Conservation (phyloP, 176 grass and related monocot species). For the Avena insularis region DNA sequence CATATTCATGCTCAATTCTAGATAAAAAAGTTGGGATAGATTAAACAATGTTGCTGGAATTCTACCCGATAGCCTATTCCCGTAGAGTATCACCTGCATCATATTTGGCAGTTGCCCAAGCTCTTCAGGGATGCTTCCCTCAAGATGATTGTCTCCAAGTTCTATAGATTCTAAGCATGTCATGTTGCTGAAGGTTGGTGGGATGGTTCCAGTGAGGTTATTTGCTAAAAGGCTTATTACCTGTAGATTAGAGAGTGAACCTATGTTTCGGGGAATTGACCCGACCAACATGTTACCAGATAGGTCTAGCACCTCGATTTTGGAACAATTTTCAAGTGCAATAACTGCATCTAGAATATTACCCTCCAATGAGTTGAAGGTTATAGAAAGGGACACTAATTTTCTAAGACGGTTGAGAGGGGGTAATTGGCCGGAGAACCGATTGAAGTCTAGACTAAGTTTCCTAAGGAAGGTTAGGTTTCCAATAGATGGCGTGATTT, state of each 20-base stretch:
- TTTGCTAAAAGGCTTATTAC: fast-evolving
- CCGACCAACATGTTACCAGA: not conserved
- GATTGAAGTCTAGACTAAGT: not conserved
- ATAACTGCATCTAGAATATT: not conserved
- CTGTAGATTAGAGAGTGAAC: not conserved
- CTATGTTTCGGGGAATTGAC: not conserved
- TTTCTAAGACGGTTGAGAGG: not conserved
- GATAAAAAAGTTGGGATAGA: not conserved
- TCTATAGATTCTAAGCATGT: not conserved
- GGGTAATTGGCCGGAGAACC: not conserved
- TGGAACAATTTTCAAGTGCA: not conserved
- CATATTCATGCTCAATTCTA: not conserved
- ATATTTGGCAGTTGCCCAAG: not conserved
- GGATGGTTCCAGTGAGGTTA: not conserved
- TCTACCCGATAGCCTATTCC: not conserved
- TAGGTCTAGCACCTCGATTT: not conserved
- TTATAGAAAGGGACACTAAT: not conserved
- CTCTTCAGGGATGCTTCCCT: not conserved
- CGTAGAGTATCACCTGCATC: fast-evolving
- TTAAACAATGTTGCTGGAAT: not conserved
- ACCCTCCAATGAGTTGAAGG: not conserved
- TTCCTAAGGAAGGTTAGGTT: not conserved
- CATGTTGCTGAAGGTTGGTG: not conserved
- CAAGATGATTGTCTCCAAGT: not conserved
- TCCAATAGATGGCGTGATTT: not conserved